Evolutionary conservation across 1,284 basidiomycete species (phyloP).

Genomic region (Melampsora abietis-canadensis): DNA sequence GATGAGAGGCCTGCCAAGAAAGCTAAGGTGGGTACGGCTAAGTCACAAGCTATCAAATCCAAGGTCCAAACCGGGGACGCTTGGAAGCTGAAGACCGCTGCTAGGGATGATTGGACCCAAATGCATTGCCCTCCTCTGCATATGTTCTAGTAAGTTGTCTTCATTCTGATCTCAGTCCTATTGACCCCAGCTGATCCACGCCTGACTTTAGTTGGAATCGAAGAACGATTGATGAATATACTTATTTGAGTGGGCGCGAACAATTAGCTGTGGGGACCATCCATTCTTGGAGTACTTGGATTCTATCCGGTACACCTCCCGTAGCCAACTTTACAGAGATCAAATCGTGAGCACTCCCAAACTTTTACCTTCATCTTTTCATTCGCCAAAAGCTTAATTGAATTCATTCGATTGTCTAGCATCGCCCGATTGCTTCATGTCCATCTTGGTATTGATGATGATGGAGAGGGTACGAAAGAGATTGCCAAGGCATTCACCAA

Average conservation of each 20-base stretch:
- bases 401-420: slow-evolving; percentile 43
- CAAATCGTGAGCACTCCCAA: slow-evolving; percentile 61
- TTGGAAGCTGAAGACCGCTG: slow-evolving; percentile 68
- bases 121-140: slow-evolving; percentile 80
- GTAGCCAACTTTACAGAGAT: slow-evolving; percentile 84
- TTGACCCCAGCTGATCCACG: slow-evolving; percentile 4
- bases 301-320: slow-evolving; percentile 92
- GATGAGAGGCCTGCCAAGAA: slow-evolving; percentile 32
- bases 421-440: slow-evolving; percentile 81
- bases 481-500: slow-evolving; percentile 73
- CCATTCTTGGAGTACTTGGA: slow-evolving; percentile 78
- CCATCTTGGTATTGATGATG: slow-evolving; percentile 84
- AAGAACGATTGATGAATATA: slow-evolving; percentile 89
- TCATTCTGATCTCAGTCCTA: neutral
- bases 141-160: slow-evolving; percentile 62
- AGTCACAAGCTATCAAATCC: slow-evolving; percentile 56
- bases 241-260: slow-evolving; percentile 77
- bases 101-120: slow-evolving; percentile 68
- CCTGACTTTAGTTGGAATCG: slow-evolving; percentile 62
- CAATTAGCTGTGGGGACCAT: slow-evolving; percentile 74
- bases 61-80: slow-evolving; percentile 62
- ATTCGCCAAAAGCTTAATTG: neutral
- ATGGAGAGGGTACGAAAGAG: slow-evolving; percentile 71
- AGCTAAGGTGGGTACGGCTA: slow-evolving; percentile 44
- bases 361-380: neutral